Conservation (phyloP, 768 basidiomycete genomes). For the Rickenella mellea region DNA sequence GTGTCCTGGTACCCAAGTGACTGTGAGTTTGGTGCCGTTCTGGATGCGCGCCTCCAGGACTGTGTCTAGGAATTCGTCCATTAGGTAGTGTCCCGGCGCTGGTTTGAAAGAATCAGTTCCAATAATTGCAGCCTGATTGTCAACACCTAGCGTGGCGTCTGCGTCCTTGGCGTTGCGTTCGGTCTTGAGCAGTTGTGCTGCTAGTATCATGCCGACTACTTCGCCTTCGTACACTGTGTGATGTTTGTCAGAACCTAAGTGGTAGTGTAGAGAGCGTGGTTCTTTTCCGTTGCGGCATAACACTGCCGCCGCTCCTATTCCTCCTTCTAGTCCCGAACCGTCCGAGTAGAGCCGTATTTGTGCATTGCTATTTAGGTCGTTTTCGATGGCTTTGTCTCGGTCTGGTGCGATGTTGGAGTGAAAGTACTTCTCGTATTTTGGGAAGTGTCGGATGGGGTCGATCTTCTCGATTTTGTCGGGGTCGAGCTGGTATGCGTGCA, state of each 20-base stretch:
- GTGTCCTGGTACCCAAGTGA: conserved; percentile 11
- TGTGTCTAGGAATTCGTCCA: conserved; percentile 1
- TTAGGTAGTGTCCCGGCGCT: conserved; percentile 3
- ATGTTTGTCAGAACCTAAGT: conserved; percentile 2
- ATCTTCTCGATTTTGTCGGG: conserved; percentile 7
- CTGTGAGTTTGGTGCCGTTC: background rate
- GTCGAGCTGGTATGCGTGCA: background rate
- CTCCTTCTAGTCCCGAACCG: background rate
- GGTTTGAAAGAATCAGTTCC: background rate
- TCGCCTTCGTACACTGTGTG: conserved; percentile 10
- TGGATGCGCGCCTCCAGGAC: background rate
- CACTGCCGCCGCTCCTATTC: background rate
- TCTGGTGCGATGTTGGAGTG: background rate
- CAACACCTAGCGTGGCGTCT: background rate
- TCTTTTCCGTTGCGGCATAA: too few relatives aligned
- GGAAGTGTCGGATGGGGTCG: background rate
- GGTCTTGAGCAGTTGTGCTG: background rate
- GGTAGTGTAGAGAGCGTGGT: too few relatives aligned
- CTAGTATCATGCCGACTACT: conserved; percentile 4
- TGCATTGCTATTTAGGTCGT: background rate
- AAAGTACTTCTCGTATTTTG: background rate
- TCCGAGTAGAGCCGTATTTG: background rate
- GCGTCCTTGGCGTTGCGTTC: too few relatives aligned
- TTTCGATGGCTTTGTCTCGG: conserved; percentile 2
- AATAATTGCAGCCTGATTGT: conserved; percentile 6